Evolutionary conservation across 225 moss, liverwort and hornwort species (phyloP), one percentile per base, ranked within the genome.

Genomic region (Antitrichia curtipendula): DNA sequence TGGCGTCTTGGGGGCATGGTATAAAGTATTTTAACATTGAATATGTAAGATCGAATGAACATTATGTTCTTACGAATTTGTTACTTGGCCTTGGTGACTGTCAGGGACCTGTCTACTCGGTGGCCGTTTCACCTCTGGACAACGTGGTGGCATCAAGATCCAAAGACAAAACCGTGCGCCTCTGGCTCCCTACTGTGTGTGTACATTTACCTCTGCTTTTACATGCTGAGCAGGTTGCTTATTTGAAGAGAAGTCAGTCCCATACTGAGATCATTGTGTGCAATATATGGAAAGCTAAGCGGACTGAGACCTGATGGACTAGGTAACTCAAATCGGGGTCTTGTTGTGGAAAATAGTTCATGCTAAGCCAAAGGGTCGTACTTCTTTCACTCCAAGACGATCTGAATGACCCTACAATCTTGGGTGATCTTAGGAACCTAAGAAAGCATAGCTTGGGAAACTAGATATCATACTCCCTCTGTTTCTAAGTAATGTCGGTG

Each of bases 121-220:
- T 99, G 87, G 96, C 96, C 36, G 94, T 97, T 81, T 97, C 94
- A 58, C 97, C 97, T 47, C 82, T 93, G 86, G 97, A 95, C 90
- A 96, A 94, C 78, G 91, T 97, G 74, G 94, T 99, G 83, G 99
- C 96, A 77, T 99, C 97, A 49, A 97, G 95, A 81, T 97, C 99
- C 84, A 95, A 91, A 92, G 99, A 97, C 93, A 96, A 90, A 90
- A 95, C 95, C 81, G 93, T 99, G 90, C 96, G 99, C 80, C 93
- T 99, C 75, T 97, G 97, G 99, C 93, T 94, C 84, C 97, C 99
- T 89, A 96, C 94, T 86, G 99, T 97, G 96, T 97, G 95, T 95
- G 92, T 92, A 89, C 92, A 90, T 66, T 84, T 83, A 79, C 85
- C 92, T 89, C 84, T 71, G 23, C 84, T 83, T 92, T 89, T 75